Conservation (phyloP, 352 stramenopile species). For the Phytophthora constricta region DNA sequence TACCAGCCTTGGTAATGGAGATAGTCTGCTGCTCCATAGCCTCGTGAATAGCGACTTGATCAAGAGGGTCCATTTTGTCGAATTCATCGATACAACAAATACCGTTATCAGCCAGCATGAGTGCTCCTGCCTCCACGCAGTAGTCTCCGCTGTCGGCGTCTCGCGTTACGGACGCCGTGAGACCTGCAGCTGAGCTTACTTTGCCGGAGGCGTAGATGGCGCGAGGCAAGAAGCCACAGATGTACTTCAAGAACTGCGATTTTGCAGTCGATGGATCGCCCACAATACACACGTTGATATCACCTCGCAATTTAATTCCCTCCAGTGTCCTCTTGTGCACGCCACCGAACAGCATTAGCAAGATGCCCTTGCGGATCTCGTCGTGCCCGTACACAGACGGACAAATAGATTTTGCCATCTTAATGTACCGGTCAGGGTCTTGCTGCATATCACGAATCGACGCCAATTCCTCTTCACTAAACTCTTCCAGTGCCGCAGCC, state of each 20-base stretch:
- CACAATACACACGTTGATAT: conserved; percentile 99
- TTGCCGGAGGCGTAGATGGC: conserved; percentile 99
- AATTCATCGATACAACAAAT: conserved; percentile 99
- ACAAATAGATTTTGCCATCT: conserved; percentile 96
- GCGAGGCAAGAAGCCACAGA: conserved; percentile 91
- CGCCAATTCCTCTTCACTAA: conserved; percentile 93
- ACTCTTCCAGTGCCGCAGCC: conserved; percentile 61
- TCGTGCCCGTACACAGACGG: conserved; percentile 98
- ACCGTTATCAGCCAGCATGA: conserved; percentile 99
- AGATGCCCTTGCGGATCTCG: conserved; percentile 93
- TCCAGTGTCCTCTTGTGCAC: conserved; percentile 98
- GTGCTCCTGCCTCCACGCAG: conserved; percentile 92
- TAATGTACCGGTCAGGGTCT: conserved; percentile 89
- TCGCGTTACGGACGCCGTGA: conserved; percentile 97
- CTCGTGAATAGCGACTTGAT: conserved; percentile 99
- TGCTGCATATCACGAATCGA: conserved; percentile 94
- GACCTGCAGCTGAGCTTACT: conserved; percentile 96
- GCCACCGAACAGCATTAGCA: conserved; percentile 98
- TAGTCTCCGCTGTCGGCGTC: conserved; percentile 94
- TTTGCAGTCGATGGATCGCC: conserved; percentile 98
- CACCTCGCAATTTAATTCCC: conserved; percentile 97
- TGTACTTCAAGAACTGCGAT: conserved; percentile 99
- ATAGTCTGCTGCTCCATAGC: conserved; percentile 99
- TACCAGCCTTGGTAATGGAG: conserved; percentile 98
- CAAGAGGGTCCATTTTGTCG: conserved; percentile 98